Conservation (phyloP, 2,329 filamentous ascomycete species). For the Pyricularia grisea region DNA sequence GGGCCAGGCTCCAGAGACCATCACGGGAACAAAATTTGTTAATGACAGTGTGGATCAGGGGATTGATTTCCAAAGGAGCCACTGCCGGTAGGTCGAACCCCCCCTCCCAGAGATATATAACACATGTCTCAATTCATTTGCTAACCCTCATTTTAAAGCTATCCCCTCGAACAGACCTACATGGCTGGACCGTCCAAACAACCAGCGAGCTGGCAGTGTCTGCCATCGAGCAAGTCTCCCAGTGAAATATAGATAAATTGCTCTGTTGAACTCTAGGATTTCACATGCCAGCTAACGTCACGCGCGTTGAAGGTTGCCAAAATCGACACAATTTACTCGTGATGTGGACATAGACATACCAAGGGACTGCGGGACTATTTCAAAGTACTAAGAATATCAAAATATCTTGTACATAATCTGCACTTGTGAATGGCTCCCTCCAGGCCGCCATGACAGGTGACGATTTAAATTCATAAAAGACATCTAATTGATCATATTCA, state of each 20-base stretch:
- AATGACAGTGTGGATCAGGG: conserved; percentile 3
- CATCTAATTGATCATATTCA: not conserved
- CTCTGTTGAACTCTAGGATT: not conserved
- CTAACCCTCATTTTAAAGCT: not conserved
- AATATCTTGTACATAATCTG: not conserved
- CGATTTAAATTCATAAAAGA: not conserved
- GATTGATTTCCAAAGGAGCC: conserved; percentile 8
- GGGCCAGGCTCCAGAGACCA: conserved; percentile 27
- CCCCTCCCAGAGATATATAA: not conserved
- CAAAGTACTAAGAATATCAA: not conserved
- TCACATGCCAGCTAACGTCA: not conserved
- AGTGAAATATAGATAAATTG: not conserved
- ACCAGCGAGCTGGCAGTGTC: conserved; percentile 6
- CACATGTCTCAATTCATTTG: not conserved
- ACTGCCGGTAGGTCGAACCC: conserved; percentile 4
- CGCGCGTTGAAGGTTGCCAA: not conserved
- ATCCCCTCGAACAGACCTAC: conserved; percentile 7
- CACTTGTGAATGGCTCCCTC: not conserved
- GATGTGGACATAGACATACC: not conserved
- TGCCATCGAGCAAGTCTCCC: not conserved
- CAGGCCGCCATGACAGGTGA: not conserved
- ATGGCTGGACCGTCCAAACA: conserved; percentile 4
- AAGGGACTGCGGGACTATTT: not conserved
- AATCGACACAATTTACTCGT: not conserved
- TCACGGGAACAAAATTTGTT: conserved; percentile 9